Base-by-base conservation (phyloP, 2,329 filamentous ascomycete genomes). In the Niveomyces coronatus region DNA sequence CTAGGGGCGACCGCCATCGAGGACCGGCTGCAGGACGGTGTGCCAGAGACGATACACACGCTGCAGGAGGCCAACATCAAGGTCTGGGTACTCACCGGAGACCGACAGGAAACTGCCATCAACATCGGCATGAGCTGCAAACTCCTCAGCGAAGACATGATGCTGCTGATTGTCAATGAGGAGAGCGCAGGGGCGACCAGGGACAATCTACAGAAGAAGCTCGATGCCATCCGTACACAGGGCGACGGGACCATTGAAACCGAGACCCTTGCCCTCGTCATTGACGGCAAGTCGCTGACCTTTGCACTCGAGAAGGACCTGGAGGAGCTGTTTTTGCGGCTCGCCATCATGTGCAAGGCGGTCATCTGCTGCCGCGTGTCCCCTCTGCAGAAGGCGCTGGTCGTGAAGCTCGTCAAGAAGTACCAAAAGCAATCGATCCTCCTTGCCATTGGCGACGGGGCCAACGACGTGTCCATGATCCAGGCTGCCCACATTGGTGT, bases 71-170 rank as follows among this genome's bases (percentile, higher is more conserved):
- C 93, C 17, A 89, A 88, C 37, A 96, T 98, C 69, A 98, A 98
- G 63, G 82, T 98, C 39, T 98, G 91, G 91, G 91, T 98, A 15
- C 63, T 98, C 59, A 98, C 91, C 27, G 91, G 91, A 51, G 91
- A 98, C 67, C 78, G 91, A 52, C 93, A 98, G 62, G 91, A 98
- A 62, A 98, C 91, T 19, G 91, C 91, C 40, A 98, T 98, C 73
- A 98, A 98, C 59, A 98, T 98, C 49, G 91, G 93, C 47, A 98
- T 98, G 91, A 95, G 87, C 58, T 98, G 91, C 65, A 96, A 96
- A 64, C 74, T 98, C 35, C 85, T 98, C 44, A 94, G 87, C 48
- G 91, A 98, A 61, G 93, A 98, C 52, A 98, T 98, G 91, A 94
- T 91, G 54, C 72, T 98, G 9, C 67, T 98, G 39, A 95, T 98